phyloP scores from a whole-genome alignment of 805 yeast genomes.

The Sugiyamaella americana region DNA sequence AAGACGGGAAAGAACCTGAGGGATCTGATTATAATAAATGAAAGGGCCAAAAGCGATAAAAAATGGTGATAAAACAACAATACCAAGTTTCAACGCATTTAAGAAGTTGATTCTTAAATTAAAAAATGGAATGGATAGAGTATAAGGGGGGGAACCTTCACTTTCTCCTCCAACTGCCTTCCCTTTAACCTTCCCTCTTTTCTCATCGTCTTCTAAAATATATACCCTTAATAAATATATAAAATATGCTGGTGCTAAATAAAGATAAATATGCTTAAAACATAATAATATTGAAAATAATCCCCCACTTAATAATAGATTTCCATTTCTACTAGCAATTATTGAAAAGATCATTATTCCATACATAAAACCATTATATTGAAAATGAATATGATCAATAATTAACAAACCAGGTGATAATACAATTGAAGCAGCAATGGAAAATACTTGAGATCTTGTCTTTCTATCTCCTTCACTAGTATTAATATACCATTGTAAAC shows the following conservation, averaged over 20 bases:
- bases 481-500: conserved; percentile 66
- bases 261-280: conserved; percentile 89
- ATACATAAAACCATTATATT: conserved; percentile 90
- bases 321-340: conserved; percentile 57
- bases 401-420: conserved; percentile 86
- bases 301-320: conserved; percentile 48
- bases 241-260: conserved; percentile 91
- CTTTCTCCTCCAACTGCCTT: conserved; percentile 15
- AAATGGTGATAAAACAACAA: conserved; percentile 57
- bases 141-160: background rate
- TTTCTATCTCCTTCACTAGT: conserved; percentile 21
- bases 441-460: conserved; percentile 49
- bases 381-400: conserved; percentile 94
- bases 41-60: conserved; percentile 75
- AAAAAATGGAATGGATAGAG: conserved; percentile 9
- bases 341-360: conserved; percentile 74
- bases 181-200: background rate
- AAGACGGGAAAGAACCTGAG: conserved; percentile 59
- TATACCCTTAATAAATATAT: conserved; percentile 60
- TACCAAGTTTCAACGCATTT: conserved; percentile 56
- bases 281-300: conserved; percentile 75
- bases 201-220: background rate
- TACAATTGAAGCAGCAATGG: conserved; percentile 73
- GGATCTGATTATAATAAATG: conserved; percentile 50
- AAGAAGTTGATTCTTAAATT: conserved; percentile 40